Evolutionary conservation across 306 rosid genomes (phyloP).

Genomic region (Cucumis melo): DNA sequence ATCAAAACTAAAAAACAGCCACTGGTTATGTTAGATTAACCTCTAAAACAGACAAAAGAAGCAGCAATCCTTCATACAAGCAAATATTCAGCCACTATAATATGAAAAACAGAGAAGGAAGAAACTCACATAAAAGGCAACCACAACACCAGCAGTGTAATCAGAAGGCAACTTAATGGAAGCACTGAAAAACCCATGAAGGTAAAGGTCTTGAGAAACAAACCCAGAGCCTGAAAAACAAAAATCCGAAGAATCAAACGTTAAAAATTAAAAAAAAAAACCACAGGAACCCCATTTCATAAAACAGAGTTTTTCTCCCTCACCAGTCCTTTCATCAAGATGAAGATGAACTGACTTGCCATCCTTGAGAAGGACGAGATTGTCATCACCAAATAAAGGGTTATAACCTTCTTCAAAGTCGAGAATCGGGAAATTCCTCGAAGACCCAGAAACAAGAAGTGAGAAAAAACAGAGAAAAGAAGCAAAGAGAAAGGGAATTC

Average conservation of each 20-base stretch:
- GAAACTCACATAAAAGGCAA: constrained; percentile 89
- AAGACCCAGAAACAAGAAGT: constrained; percentile 30
- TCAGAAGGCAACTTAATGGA: constrained; percentile 83
- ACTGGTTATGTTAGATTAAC: background rate
- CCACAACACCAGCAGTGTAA: constrained; percentile 93
- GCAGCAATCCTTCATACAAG: background rate
- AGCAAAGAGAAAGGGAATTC: constrained; percentile 17
- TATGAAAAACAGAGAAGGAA: background rate
- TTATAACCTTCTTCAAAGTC: constrained; percentile 78
- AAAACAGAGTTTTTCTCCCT: background rate
- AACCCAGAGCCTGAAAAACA: constrained; percentile 73
- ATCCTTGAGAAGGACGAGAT: constrained; percentile 49
- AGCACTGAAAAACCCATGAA: constrained; percentile 85
- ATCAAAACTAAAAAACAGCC: background rate
- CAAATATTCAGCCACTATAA: background rate
- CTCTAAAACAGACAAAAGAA: background rate
- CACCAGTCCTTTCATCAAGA: constrained; percentile 75
- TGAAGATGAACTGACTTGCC: constrained; percentile 79
- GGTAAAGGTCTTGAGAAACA: constrained; percentile 84
- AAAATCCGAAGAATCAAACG: background rate
- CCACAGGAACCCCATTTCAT: background rate
- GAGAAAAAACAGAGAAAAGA: constrained; percentile 10
- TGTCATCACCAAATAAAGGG: constrained; percentile 66
- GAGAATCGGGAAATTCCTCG: constrained; percentile 34
- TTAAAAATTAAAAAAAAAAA: background rate